Evolutionary conservation across 2,329 filamentous ascomycete species (phyloP).

Genomic region (Hypoxylon sp.): DNA sequence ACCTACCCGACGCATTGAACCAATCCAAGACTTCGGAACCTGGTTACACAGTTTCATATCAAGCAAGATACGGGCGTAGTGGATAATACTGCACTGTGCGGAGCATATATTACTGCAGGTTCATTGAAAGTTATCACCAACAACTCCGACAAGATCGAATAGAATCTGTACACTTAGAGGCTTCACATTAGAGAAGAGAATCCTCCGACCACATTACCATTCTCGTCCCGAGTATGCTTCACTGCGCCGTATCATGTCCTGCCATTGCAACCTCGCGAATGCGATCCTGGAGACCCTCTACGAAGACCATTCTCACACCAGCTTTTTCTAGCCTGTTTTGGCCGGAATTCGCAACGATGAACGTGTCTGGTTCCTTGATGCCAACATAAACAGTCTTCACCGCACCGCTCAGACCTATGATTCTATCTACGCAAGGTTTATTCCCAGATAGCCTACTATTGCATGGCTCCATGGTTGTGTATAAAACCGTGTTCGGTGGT

Average conservation of each 20-base stretch:
- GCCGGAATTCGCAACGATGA: slow-evolving; percentile 56
- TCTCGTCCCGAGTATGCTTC: neutral
- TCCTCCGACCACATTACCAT: too few species aligned
- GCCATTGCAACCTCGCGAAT: slow-evolving; percentile 74
- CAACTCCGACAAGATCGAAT: too few species aligned
- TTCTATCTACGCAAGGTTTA: slow-evolving; percentile 52
- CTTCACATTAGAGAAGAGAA: neutral
- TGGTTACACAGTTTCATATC: too few species aligned
- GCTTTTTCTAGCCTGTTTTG: slow-evolving; percentile 46
- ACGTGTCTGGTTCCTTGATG: slow-evolving; percentile 58
- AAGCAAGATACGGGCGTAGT: too few species aligned
- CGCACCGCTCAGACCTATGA: neutral
- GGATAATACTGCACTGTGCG: too few species aligned
- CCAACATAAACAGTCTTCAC: slow-evolving; percentile 56
- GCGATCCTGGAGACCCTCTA: slow-evolving; percentile 65
- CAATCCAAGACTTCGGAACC: too few species aligned
- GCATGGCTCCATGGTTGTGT: slow-evolving; percentile 65
- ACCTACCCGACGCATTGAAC: too few species aligned
- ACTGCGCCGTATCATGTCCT: slow-evolving; percentile 65
- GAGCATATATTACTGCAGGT: too few species aligned
- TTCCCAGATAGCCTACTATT: slow-evolving; percentile 60
- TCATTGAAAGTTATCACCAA: neutral
- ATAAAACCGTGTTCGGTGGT: slow-evolving; percentile 58
- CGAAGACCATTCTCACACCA: slow-evolving; percentile 50
- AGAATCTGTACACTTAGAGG: neutral